Base-by-base conservation (phyloP, 768 basidiomycete species). In the Mycena capillaripes region DNA sequence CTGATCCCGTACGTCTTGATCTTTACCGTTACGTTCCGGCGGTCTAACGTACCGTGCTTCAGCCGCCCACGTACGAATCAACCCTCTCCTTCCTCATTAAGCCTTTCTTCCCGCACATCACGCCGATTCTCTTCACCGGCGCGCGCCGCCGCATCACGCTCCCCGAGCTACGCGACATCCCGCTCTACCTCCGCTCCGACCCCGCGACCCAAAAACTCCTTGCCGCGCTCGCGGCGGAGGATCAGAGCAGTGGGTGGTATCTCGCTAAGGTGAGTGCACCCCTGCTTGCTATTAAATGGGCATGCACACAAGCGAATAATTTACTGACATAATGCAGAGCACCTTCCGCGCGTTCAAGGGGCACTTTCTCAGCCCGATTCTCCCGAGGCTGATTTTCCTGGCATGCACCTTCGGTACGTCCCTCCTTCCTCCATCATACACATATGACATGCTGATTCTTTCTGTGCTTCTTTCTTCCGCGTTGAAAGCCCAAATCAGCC, bases 51-150 rank as follows among this genome's bases (percentile, higher is more conserved):
- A n/a, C n/a, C n/a, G n/a, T n/a, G n/a, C n/a, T n/a, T n/a, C 57
- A 68, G 66, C 17, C 57, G 11, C 66, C 58, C 29, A 58, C 64
- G 9, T 66, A 66, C 52, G 64, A 66, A 42, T 55, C 52, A 10
- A 66, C 64, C 6, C 64, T 66, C 42, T 67, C 66, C 44, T 50
- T 67, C 57, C 32, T 67, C 57, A 46, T 59, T 44, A 67, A 58
- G 55, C 66, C 66, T 12, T 67, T 67, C 55, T 67, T 67, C 27
- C 66, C 66, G 21, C 66, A 67, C 29, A 46, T 68, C 23, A 29
- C 60, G 27, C 66, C 66, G 2, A 8, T 68, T 10, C 42, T 68
- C 3, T 60, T 50, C 66, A 38, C 34, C 48, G 66, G n/a, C n/a
- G n/a, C n/a, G n/a, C n/a, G n/a, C n/a, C n/a, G n/a, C n/a, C n/a